Evolutionary conservation across 1,139 yeast species (phyloP).

Genomic region (Saccharomyces hybrid): DNA sequence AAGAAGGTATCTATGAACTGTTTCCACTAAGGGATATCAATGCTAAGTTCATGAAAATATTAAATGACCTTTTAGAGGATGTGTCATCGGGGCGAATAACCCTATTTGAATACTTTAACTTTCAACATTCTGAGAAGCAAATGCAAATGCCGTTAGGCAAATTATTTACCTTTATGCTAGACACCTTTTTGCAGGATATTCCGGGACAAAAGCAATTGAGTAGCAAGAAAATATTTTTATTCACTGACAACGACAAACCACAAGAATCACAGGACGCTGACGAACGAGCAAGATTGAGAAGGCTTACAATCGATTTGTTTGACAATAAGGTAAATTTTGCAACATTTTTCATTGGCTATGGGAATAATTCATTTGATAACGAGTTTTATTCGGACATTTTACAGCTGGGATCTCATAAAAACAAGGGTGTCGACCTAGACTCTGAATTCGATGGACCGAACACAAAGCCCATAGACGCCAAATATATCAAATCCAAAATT

Average conservation of each 20-base stretch:
- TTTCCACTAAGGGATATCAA: too few species aligned
- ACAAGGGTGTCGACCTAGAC: conserved; percentile 6
- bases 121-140: too few species aligned
- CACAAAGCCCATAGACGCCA: conserved; percentile 40
- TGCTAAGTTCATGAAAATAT: too few species aligned
- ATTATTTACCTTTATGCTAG: too few species aligned
- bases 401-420: conserved; percentile 23
- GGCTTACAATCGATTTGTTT: conserved; percentile 53
- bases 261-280: conserved; percentile 32
- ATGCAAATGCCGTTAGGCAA: too few species aligned
- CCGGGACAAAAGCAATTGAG: conserved; percentile 34
- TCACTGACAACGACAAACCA: conserved; percentile 57
- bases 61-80: too few species aligned
- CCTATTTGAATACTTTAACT: too few species aligned
- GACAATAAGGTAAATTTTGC: conserved; percentile 46
- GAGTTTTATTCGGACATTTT: conserved; percentile 51
- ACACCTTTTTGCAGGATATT: conserved; percentile 16
- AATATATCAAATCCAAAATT: conserved; percentile 44
- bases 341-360: conserved; percentile 54
- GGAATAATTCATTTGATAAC: conserved; percentile 41
- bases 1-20: too few species aligned
- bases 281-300: conserved; percentile 42
- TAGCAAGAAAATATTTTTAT: conserved; percentile 42
- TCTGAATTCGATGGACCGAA: conserved; percentile 34
- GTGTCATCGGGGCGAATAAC: too few species aligned